Base-by-base conservation (phyloP, 192 early-diverging fungal genomes). In the Backusella parvicylindrica region DNA sequence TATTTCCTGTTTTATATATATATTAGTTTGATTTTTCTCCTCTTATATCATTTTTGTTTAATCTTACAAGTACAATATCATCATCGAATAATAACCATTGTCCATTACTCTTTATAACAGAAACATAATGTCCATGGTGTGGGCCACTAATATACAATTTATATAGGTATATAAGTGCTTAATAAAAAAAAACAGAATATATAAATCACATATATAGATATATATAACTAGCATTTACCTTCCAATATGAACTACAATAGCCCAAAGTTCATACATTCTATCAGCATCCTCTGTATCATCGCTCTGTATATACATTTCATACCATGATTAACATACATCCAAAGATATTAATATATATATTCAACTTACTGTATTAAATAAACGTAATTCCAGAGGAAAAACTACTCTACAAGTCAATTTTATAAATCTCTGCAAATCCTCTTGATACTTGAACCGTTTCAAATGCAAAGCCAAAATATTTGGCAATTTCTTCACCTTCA, bases 381-480 rank as follows among this genome's bases (percentile, higher is more conserved):
- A 83, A 35, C 95, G 89, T 70, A 99, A 86, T 79, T 99, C 96
- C 41, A 94, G 85, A 6, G 96, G 96, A 75, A 98, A 99, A 41
- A 93, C 89, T 18, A 99, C 96, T n/a, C 98, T 89, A 79, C 97
- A 96, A 50, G 94, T 91, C 28, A 99, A 89, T 81, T 99, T 99
- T 73, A 95, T 92, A 79, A 96, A 94, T 64, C 94, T 87, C 41
- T 94, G 91, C 77, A 96, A 84, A 15, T 91, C 85, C 72, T 99
- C 95, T 77, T 97, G 94, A 83, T 95, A 99, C 79, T 99, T 99
- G 85, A 99, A 99, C 35, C 98, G 88, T 81, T 99, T 99, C 36
- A 99, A 81, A 70, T 99, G 98, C 37, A 99, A 84, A 0, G 95
- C 96, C 32, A 99, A 83, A 35, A 99, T 93, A 74, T 97, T 98